Evolutionary conservation across 306 rosid genomes (phyloP).

Genomic region (Potentilla sterilis): DNA sequence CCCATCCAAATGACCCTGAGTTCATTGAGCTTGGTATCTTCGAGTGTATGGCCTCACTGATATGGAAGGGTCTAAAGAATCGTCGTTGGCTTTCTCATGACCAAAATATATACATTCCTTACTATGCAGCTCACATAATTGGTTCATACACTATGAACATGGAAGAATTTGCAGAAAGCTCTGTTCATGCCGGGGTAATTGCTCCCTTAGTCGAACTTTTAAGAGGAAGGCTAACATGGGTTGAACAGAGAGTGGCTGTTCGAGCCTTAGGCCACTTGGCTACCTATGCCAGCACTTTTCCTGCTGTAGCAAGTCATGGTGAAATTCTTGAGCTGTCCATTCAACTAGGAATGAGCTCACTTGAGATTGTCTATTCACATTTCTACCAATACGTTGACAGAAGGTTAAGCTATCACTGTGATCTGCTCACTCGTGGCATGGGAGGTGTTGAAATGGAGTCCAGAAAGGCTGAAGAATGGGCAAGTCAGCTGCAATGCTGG

Average conservation of each 20-base stretch:
- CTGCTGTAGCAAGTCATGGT: slow-evolving; percentile 74
- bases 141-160: slow-evolving; percentile 99
- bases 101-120: slow-evolving; percentile 94
- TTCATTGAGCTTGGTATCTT: slow-evolving; percentile 89
- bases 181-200: slow-evolving; percentile 86
- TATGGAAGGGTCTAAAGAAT: slow-evolving; percentile 96
- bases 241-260: slow-evolving; percentile 98
- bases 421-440: slow-evolving; percentile 98
- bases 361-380: slow-evolving; percentile 94
- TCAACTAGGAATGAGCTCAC: slow-evolving; percentile 85
- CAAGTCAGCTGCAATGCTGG: slow-evolving; percentile 99
- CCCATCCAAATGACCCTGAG: slow-evolving; percentile 98
- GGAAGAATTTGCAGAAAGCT: slow-evolving; percentile 89
- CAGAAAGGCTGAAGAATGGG: slow-evolving; percentile 99
- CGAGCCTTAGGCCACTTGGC: slow-evolving; percentile 98
- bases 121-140: slow-evolving; percentile 94
- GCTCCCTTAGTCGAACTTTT: slow-evolving; percentile 91
- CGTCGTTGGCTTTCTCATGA: slow-evolving; percentile 98
- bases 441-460: slow-evolving; percentile 99
- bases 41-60: slow-evolving; percentile 92
- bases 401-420: slow-evolving; percentile 95
- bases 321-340: slow-evolving; percentile 94
- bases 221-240: slow-evolving; percentile 96
- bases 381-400: slow-evolving; percentile 87
- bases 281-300: slow-evolving; percentile 85